These are phyloP conservation scores for Ceratocystis alfenasii DNA, from an alignment of 2,329 filamentous ascomycete genomes.

Conservation along the genomic window DNA sequence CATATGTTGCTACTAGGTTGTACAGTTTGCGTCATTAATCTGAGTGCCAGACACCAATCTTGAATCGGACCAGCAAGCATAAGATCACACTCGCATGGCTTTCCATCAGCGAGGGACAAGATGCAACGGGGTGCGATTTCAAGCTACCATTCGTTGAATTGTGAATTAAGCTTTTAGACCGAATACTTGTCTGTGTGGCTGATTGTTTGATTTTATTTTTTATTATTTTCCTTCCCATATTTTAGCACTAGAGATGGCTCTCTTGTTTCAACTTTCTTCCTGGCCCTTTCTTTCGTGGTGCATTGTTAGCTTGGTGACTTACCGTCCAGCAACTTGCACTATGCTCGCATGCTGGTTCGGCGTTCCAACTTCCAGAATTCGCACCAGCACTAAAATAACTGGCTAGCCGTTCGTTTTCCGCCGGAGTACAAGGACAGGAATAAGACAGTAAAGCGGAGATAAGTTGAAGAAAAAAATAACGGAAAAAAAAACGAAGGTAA, in stretches of 20 bases:
- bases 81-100: not conserved
- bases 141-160: conserved; percentile 9
- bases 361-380: not conserved
- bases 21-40: not conserved
- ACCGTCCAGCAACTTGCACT: not conserved
- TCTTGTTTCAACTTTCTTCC: not conserved
- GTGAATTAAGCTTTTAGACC: not conserved
- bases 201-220: not conserved
- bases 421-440: not conserved
- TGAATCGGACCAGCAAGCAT: not conserved
- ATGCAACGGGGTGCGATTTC: not conserved
- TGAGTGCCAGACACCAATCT: not conserved
- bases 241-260: not conserved
- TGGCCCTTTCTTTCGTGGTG: not conserved
- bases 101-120: not conserved
- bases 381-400: conserved; percentile 8
- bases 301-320: conserved; percentile 3
- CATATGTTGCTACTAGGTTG: not conserved
- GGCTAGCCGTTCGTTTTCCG: conserved; percentile 6
- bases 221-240: not conserved
- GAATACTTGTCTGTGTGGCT: not conserved
- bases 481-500: not conserved
- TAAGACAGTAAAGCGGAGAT: not conserved
- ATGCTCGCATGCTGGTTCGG: not conserved
- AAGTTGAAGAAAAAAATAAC: not conserved